phyloP scores from a whole-genome alignment of 345 rosid genomes.

The Nephelium lappaceum region DNA sequence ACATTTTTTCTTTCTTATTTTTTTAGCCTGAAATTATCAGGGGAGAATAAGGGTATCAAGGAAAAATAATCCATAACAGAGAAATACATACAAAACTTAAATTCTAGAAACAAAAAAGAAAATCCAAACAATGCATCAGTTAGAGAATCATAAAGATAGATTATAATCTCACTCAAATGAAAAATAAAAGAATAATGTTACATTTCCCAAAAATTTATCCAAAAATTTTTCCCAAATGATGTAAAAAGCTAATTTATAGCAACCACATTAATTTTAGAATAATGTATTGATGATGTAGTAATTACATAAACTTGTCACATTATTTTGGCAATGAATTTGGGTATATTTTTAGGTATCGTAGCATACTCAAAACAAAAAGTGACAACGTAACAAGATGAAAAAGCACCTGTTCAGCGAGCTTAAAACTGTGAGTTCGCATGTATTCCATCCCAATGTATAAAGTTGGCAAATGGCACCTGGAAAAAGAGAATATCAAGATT shows the following conservation, averaged over 20 bases:
- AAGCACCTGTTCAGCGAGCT: constrained; percentile 97
- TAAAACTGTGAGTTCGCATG: constrained; percentile 94
- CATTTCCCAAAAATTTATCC: too few relatives aligned
- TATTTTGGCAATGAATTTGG: too few relatives aligned
- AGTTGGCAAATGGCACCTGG: constrained; percentile 98
- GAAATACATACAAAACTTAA: neutral
- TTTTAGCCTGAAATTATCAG: neutral
- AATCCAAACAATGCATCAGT: neutral
- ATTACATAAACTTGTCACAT: too few relatives aligned
- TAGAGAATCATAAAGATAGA: neutral
- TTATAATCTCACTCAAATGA: neutral
- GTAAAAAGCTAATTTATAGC: too few relatives aligned
- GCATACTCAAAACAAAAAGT: too few relatives aligned
- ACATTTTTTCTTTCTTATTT: neutral
- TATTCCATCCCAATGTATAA: constrained; percentile 98
- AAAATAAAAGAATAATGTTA: neutral
- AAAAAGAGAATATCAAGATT: constrained; percentile 78
- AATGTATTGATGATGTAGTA: too few relatives aligned
- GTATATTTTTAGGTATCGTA: too few relatives aligned
- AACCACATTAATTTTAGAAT: too few relatives aligned
- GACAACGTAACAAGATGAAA: neutral
- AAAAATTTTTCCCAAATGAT: too few relatives aligned
- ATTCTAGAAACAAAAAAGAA: neutral
- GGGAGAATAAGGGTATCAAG: neutral
- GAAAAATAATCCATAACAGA: neutral